Base-by-base conservation (phyloP, 225 moss, liverwort and hornwort genomes). In the Lunularia cruciata region DNA sequence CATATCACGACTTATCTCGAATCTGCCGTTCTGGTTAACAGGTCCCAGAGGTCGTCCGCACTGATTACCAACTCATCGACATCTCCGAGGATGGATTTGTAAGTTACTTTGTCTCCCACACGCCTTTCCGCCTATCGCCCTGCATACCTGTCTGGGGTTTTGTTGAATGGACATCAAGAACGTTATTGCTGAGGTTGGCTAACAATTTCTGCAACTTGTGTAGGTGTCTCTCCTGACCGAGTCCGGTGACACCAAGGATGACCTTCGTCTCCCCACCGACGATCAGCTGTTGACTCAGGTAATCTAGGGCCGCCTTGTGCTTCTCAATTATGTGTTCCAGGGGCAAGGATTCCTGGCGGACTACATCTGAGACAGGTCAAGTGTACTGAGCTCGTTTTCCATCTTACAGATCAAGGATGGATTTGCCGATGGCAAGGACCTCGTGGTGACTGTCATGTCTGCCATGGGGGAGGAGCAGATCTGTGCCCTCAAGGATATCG, bases 381-480 rank as follows among this genome's bases (percentile, higher is more conserved):
- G 0, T 3, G 22, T 6, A 16, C 30, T 49, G 19, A 49, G 8
- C 49, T 49, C 15, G 30, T 48, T 31, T 33, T 25, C 31, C 27
- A 30, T 15, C 1, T 67, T 18, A 2, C 87, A 95, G 95, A 80
- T 95, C n/a, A 92, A 85, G 74, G 90, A 86, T 13, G 95, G 95
- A 48, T 95, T 92, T n/a, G 46, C 48, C 6, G 92, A 95, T 0
- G 95, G 95, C 1, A 95, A 95, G 57, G 95, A 95, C 54, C 88
- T 95, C 10, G 92, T 90, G 0, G 92, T 95, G 14, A 95, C 95
- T 3, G 95, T 95, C 6, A 95, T 95, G 95, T 78, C 95, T 22
- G 90, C 95, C 0, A 95, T 95, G 95, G 86, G 90, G 34, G 95
- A 95, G 80, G 95, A 95, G 76, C 95, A 95, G 95, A 92, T 95